Conservation (phyloP, 2,329 filamentous ascomycete genomes). For the Phaeosphaeriaceae sp. region DNA sequence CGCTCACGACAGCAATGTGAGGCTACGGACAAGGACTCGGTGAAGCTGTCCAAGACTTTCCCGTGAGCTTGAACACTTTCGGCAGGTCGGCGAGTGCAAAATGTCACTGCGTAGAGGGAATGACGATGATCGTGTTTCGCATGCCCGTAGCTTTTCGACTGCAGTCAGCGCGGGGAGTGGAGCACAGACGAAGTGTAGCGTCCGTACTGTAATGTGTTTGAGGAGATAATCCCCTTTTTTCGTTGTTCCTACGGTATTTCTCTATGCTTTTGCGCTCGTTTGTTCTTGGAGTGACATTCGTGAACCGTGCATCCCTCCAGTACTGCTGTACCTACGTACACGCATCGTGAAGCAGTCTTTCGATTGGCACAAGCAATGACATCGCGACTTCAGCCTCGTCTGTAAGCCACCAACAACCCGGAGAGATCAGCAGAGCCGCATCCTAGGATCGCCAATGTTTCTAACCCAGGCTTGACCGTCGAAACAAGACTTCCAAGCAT, state of each 20-base stretch:
- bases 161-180: background rate
- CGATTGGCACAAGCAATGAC: background rate
- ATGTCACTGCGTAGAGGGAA: background rate
- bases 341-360: background rate
- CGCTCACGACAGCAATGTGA: background rate
- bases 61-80: background rate
- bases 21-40: slow-evolving; percentile 2
- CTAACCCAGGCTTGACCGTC: background rate
- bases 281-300: background rate
- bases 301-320: background rate
- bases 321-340: background rate
- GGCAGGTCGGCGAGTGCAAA: background rate
- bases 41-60: background rate
- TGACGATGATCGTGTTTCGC: slow-evolving; percentile 2
- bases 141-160: background rate
- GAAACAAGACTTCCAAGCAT: slow-evolving; percentile 5
- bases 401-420: background rate
- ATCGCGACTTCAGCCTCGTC: background rate
- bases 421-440: background rate
- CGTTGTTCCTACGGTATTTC: too few relatives aligned
- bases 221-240: too few relatives aligned
- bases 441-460: slow-evolving; percentile 1
- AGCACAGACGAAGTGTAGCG: background rate
- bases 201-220: background rate
- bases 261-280: too few relatives aligned